A percentile compares a stretch with the other conserved stretches of the same genome.
Conservation (phyloP, 2,329 filamentous ascomycete genomes). For the Pseudomassariella vexata region DNA sequence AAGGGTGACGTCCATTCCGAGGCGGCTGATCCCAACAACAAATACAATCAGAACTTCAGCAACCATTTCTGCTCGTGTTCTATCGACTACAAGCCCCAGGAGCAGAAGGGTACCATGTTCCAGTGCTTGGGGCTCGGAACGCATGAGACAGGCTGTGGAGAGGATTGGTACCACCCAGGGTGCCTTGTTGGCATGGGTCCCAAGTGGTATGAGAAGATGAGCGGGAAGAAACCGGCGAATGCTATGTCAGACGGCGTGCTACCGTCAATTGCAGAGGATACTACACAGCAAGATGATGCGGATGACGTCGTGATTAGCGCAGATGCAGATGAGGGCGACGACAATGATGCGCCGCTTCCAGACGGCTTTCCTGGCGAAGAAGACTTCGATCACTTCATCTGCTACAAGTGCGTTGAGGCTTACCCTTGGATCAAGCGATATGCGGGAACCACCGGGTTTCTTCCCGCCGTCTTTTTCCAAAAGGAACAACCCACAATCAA, state of each 20-base stretch:
- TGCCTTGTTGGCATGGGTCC: conserved; percentile 79
- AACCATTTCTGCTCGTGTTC: conserved; percentile 90
- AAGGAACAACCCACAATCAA: too few species aligned
- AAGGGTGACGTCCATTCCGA: conserved; percentile 77
- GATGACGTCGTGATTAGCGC: conserved; percentile 21
- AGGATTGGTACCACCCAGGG: conserved; percentile 97
- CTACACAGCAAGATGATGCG: conserved; percentile 17
- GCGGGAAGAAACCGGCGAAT: conserved; percentile 22
- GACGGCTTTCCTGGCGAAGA: conserved; percentile 86
- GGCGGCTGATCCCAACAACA: conserved; percentile 65
- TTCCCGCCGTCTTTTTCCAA: conserved; percentile 60
- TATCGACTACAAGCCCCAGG: conserved; percentile 79
- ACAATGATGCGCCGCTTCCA: conserved; percentile 64
- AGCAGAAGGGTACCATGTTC: conserved; percentile 96
- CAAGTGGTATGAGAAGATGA: conserved; percentile 59
- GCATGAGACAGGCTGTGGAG: conserved; percentile 78
- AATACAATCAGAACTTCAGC: conserved; percentile 92
- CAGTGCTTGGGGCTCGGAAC: conserved; percentile 86
- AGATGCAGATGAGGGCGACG: conserved; percentile 35
- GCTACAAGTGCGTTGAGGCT: conserved; percentile 86
- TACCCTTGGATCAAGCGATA: conserved; percentile 91
- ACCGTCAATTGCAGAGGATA: conserved; percentile 44
- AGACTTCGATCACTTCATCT: conserved; percentile 83
- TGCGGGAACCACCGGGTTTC: conserved; percentile 72
- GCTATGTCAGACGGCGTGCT: conserved; percentile 23